Evolutionary conservation across 768 basidiomycete species (phyloP), one percentile per base, ranked within the genome.

Genomic region (Termitomyces sp.): DNA sequence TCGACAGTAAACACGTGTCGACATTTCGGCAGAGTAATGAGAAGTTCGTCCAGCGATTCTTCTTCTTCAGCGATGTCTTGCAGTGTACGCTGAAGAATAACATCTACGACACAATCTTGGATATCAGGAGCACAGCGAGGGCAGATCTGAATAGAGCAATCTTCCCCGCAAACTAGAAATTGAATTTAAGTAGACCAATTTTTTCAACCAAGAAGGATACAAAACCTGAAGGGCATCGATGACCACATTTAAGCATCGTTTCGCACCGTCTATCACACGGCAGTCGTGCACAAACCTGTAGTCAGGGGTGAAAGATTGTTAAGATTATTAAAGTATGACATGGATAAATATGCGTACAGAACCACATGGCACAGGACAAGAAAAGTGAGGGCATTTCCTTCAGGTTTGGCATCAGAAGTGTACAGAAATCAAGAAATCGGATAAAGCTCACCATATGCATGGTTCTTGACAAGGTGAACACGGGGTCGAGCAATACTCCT

Each of bases 1-100:
- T 87, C 87, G 16, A 87, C 80, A 0, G 88, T 89, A 66, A 90
- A 88, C 2, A 79, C 69, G 66, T 90, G 88, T 0, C 77, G 61
- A 64, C 88, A 90, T 18, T 70, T 70, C 0, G 82, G 81, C 42
- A 88, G 74, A 1, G 86, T 85, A 63, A 89, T 84, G 51, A 84
- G 63, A 12, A 82, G 66, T 37, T 83, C 79, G 58, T 83, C 81
- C 31, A 81, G 49, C 2, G 71, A 68, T 4, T 66, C 72, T 15
- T 60, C 50, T 18, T 77, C 71, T 6, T 71, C 69, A 4, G 77
- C 68, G 31, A 88, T 64, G 0, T 87, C 85, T 3, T 60, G 69
- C 5, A 89, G 68, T 0, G 76, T 75, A 15, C 77, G 75, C 26
- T 77, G 72, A 69, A 85, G 63, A 59, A 88, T 71, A n/a, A 87